A percentile compares a stretch with the other conserved stretches of the same genome.
Conservation (phyloP, 1,139 yeast genomes). For the Taphrina flavorubra region DNA sequence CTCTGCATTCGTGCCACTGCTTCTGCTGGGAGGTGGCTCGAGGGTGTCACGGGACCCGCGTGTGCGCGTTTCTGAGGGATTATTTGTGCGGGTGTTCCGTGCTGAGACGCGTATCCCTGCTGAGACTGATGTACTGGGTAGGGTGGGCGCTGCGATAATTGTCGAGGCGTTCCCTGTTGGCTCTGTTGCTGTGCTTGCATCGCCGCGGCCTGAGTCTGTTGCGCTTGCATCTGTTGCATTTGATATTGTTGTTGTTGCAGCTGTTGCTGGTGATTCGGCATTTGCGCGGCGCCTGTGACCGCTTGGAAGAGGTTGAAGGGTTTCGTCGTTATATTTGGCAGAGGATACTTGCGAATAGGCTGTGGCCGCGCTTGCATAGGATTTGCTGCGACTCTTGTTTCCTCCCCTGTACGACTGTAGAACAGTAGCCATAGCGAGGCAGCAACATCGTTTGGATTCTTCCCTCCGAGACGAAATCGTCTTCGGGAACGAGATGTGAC, state of each 20-base stretch:
- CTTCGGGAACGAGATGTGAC: conserved; percentile 42
- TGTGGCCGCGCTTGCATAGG: conserved; percentile 41
- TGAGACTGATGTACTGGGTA: conserved; percentile 3
- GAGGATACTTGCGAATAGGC: conserved; percentile 42
- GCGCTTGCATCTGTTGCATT: conserved; percentile 30
- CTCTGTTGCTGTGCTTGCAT: conserved; percentile 28
- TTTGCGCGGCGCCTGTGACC: conserved; percentile 26
- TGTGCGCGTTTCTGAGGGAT: conserved; percentile 30
- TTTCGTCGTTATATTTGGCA: conserved; percentile 37
- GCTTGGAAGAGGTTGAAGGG: conserved; percentile 36
- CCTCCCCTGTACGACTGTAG: conserved; percentile 37
- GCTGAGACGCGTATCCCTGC: conserved; percentile 1
- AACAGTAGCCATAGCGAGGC: conserved; percentile 32
- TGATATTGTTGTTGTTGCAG: conserved; percentile 32
- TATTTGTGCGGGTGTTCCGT: conserved; percentile 1
- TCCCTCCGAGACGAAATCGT: conserved; percentile 38
- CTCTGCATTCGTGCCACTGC: conserved; percentile 23
- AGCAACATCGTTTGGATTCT: conserved; percentile 40
- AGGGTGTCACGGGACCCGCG: background rate
- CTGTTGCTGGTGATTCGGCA: conserved; percentile 33
- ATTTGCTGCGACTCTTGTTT: conserved; percentile 39
- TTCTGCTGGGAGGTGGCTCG: conserved; percentile 14
- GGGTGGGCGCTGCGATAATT: conserved; percentile 1
- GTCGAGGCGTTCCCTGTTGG: conserved; percentile 28
- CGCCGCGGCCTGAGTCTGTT: conserved; percentile 11